These are phyloP conservation scores for Metschnikowia santaceciliae DNA, from an alignment of 805 yeast genomes.

Conservation along the genomic window DNA sequence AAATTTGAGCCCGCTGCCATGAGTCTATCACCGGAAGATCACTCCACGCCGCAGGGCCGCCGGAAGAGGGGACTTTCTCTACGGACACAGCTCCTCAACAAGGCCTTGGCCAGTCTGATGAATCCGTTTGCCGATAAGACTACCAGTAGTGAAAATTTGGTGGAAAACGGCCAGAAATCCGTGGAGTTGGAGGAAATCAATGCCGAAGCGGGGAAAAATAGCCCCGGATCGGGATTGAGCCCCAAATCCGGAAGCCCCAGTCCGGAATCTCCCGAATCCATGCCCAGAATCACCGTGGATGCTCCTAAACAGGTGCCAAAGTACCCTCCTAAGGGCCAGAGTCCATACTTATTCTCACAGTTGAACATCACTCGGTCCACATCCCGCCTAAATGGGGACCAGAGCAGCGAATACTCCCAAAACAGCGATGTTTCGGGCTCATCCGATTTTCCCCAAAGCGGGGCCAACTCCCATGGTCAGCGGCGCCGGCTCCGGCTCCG, in stretches of 20 bases:
- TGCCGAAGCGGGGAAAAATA: neutral
- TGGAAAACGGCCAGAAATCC: conserved; percentile 8
- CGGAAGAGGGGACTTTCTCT: conserved; percentile 64
- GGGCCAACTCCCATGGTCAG: neutral
- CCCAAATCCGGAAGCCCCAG: conserved; percentile 2
- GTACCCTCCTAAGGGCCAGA: neutral
- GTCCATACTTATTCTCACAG: conserved; percentile 5
- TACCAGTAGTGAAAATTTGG: conserved; percentile 8
- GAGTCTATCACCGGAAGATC: conserved; percentile 1
- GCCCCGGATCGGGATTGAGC: too few relatives aligned
- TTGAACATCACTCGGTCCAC: conserved; percentile 11
- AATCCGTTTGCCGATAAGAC: conserved; percentile 21
- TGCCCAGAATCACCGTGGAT: conserved; percentile 9
- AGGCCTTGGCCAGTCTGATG: conserved; percentile 22
- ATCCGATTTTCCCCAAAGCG: neutral
- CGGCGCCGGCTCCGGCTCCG: conserved; percentile 8
- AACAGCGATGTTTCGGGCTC: neutral
- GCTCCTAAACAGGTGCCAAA: neutral
- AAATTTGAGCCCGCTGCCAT: neutral
- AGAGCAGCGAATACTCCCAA: conserved; percentile 7
- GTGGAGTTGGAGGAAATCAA: conserved; percentile 7
- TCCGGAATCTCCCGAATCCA: neutral
- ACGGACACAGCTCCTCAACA: conserved; percentile 61
- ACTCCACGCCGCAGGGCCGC: conserved; percentile 21
- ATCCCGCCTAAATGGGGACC: conserved; percentile 8